A percentile compares a stretch with the other conserved stretches of the same genome.
Conservation (phyloP, 2,329 filamentous ascomycete species). For the Alternaria panax region DNA sequence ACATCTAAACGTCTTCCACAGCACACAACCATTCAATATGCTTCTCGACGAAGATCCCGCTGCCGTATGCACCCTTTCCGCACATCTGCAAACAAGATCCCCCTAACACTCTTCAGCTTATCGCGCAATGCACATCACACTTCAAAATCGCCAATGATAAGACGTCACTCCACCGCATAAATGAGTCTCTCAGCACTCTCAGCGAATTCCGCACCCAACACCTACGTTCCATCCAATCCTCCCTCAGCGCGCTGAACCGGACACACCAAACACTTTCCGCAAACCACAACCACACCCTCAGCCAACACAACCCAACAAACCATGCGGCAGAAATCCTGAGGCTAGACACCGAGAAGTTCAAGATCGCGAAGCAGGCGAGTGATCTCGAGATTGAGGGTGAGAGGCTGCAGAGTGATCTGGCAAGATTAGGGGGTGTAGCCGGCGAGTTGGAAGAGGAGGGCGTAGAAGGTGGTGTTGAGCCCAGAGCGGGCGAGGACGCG, state of each 20-base stretch:
- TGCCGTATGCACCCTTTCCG: conserved; percentile 64
- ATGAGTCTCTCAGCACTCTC: conserved; percentile 83
- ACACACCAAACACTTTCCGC: conserved; percentile 76
- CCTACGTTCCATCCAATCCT: conserved; percentile 54
- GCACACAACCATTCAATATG: conserved; percentile 65
- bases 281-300: conserved; percentile 78
- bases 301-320: conserved; percentile 75
- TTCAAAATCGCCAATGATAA: conserved; percentile 96
- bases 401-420: conserved; percentile 79
- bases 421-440: conserved; percentile 75
- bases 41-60: conserved; percentile 93
- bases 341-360: conserved; percentile 92
- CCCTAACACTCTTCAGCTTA: conserved; percentile 67
- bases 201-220: conserved; percentile 82
- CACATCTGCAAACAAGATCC: conserved; percentile 1
- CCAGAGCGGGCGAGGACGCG: conserved; percentile 59
- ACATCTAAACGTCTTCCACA: conserved; percentile 2
- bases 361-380: conserved; percentile 86
- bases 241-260: conserved; percentile 69
- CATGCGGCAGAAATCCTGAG: conserved; percentile 86
- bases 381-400: conserved; percentile 96
- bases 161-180: conserved; percentile 80
- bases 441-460: conserved; percentile 88
- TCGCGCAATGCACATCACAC: conserved; percentile 88
- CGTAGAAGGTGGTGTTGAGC: conserved; percentile 72